Evolutionary conservation across 2,329 filamentous ascomycete species (phyloP), one percentile per base, ranked within the genome.

Genomic region (Fusarium austroafricanum): DNA sequence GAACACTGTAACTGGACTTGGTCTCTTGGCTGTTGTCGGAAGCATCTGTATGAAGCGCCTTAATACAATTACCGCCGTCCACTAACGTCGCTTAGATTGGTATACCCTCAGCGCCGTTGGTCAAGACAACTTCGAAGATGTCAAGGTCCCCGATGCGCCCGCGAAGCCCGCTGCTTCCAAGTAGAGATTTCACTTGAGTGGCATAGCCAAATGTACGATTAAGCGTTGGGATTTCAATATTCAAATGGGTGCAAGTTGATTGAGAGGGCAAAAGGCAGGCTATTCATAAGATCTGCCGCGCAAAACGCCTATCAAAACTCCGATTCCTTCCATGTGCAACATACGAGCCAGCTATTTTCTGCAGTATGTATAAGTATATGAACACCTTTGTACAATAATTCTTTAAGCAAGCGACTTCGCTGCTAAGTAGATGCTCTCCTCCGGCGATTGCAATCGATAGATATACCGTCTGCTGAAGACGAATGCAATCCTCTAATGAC

Each of bases 91-190:
- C 17, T 44, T 57, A 88, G 87, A 88, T 73, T 81, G 81, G 71
- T 89, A 88, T 75, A 89, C 87, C 6, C 91, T 99, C 77, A 87
- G 85, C 70, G 93, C 93, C 55, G 92, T 99, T 76, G 93, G 95
- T 42, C 96, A 98, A 81, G 96, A 98, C 79, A 93, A 97, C 71
- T 99, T 99, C 82, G 92, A 94, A 59, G 96, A 99, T 77, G 94
- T 98, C 73, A 90, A 93, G 77, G 90, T 98, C 37, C 96, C 96
- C 28, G 92, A 93, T 77, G 83, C 86, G 52, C 90, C 92, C 46
- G 79, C 81, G 49, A 81, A 84, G 61, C 79, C 82, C n/a, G 75
- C 81, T 38, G 77, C 81, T 43, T 61, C 75, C 31, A 79, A 77
- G 62, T 79, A 73, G 69, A 66, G n/a, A 42, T 9, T 33, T 39